Conservation (phyloP, 2,329 filamentous ascomycete species). For the Hymenoscyphus infarciens region DNA sequence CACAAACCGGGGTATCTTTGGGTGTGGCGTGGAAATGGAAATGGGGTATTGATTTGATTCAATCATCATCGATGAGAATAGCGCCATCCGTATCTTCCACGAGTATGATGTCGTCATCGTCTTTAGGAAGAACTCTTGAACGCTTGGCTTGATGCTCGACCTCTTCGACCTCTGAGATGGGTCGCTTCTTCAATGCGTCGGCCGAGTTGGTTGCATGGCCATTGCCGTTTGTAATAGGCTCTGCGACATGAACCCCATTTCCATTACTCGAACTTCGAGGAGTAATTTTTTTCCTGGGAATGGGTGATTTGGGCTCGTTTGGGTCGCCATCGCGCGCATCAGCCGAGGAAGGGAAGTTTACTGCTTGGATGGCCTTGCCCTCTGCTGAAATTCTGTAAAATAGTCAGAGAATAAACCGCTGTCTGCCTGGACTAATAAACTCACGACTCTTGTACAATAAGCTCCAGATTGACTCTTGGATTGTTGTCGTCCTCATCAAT, state of each 20-base stretch:
- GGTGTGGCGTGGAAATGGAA: background rate
- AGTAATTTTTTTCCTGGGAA: slow-evolving; percentile 28
- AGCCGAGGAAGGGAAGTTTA: slow-evolving; percentile 25
- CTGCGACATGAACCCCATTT: background rate
- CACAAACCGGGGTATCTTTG: background rate
- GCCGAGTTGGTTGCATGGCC: slow-evolving; percentile 6
- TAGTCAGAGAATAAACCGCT: slow-evolving; percentile 11
- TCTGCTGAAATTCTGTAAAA: slow-evolving; percentile 34
- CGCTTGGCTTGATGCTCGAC: slow-evolving; percentile 25
- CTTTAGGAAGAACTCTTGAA: slow-evolving; percentile 37
- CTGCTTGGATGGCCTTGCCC: slow-evolving; percentile 51
- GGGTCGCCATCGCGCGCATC: slow-evolving; percentile 12
- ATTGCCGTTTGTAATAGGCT: slow-evolving; percentile 20
- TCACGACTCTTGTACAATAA: slow-evolving; percentile 64
- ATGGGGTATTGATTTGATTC: slow-evolving; percentile 27
- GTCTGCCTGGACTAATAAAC: slow-evolving; percentile 27
- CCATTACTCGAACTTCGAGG: slow-evolving; percentile 26
- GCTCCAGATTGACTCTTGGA: slow-evolving; percentile 74
- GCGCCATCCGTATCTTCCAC: slow-evolving; percentile 49
- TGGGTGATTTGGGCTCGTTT: slow-evolving; percentile 22
- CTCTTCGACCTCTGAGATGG: slow-evolving; percentile 25
- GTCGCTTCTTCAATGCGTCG: slow-evolving; percentile 34
- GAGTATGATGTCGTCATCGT: slow-evolving; percentile 34
- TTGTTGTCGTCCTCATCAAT: slow-evolving; percentile 75
- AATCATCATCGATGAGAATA: slow-evolving; percentile 66